These are phyloP conservation scores for Arctostaphylos glauca DNA, from an alignment of 148 eudicot genomes.

Conservation along the genomic window DNA sequence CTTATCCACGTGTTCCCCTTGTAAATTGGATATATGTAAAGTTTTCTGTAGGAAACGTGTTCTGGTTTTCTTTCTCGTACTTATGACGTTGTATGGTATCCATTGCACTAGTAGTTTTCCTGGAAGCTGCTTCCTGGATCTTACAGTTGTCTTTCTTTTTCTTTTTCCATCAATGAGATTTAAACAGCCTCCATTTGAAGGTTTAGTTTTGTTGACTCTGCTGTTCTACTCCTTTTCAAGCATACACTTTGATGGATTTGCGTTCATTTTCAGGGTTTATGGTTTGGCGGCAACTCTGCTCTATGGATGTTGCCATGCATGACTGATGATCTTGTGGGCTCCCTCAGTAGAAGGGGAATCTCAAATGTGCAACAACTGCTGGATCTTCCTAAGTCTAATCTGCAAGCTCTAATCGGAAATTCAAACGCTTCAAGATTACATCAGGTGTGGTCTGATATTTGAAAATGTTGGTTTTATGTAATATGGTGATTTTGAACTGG, in stretches of 20 bases:
- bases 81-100: neutral
- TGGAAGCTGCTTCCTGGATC: neutral
- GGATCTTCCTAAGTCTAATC: conserved; percentile 45
- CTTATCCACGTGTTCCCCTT: neutral
- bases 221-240: conserved; percentile 3
- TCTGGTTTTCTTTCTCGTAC: neutral
- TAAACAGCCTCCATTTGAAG: neutral
- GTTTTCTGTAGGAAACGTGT: neutral
- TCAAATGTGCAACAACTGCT: conserved; percentile 64
- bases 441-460: conserved; percentile 44
- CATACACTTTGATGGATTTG: neutral
- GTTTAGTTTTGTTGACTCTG: conserved; percentile 1
- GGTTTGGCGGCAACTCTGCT: conserved; percentile 67
- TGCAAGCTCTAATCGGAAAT: conserved; percentile 53
- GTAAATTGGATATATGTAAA: neutral
- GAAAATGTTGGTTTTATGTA: neutral
- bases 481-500: neutral
- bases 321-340: conserved; percentile 55
- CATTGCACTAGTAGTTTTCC: neutral
- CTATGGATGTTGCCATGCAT: conserved; percentile 84
- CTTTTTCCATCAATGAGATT: neutral
- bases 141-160: neutral
- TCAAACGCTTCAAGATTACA: conserved; percentile 45
- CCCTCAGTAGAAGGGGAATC: conserved; percentile 50
- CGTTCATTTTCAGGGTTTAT: conserved; percentile 59